Conservation (phyloP, 2,329 filamentous ascomycete species). For the Ascochyta fabae region DNA sequence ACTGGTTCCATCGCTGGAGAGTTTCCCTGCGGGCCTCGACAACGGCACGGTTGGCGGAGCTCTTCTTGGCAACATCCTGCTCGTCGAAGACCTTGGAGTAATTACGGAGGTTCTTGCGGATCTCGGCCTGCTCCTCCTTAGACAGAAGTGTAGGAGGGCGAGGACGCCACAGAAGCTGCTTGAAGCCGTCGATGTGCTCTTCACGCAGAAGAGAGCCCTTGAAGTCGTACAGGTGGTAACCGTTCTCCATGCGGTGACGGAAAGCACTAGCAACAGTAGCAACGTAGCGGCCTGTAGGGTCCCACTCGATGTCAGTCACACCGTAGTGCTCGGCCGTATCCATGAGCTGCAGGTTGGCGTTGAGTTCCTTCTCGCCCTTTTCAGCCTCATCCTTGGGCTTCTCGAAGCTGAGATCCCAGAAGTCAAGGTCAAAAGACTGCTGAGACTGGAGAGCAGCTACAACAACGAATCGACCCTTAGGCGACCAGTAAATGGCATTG, state of each 20-base stretch:
- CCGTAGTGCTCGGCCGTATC: conserved; percentile 94
- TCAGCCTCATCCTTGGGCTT: conserved; percentile 77
- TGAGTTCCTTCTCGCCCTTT: conserved; percentile 90
- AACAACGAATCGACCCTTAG: conserved; percentile 91
- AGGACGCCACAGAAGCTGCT: conserved; percentile 95
- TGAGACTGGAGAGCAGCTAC: conserved; percentile 91
- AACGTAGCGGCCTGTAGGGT: conserved; percentile 92
- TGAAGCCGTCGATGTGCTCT: conserved; percentile 94
- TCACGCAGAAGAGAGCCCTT: conserved; percentile 87
- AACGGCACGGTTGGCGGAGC: conserved; percentile 91
- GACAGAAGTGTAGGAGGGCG: conserved; percentile 87
- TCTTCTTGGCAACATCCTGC: conserved; percentile 90
- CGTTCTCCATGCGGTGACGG: conserved; percentile 99
- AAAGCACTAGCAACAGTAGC: conserved; percentile 92
- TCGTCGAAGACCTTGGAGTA: conserved; percentile 96
- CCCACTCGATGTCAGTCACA: conserved; percentile 97
- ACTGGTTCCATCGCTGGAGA: conserved; percentile 87
- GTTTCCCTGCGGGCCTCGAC: conserved; percentile 83
- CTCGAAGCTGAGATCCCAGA: conserved; percentile 97
- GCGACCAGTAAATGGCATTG: conserved; percentile 99
- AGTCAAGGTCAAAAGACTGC: conserved; percentile 94
- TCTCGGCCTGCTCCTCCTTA: conserved; percentile 96
- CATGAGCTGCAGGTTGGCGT: conserved; percentile 94
- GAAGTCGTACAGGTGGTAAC: conserved; percentile 98
- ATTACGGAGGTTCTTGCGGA: conserved; percentile 97